These are phyloP conservation scores for Vicia faba DNA, from an alignment of 306 rosid species.

Conservation along the genomic window DNA sequence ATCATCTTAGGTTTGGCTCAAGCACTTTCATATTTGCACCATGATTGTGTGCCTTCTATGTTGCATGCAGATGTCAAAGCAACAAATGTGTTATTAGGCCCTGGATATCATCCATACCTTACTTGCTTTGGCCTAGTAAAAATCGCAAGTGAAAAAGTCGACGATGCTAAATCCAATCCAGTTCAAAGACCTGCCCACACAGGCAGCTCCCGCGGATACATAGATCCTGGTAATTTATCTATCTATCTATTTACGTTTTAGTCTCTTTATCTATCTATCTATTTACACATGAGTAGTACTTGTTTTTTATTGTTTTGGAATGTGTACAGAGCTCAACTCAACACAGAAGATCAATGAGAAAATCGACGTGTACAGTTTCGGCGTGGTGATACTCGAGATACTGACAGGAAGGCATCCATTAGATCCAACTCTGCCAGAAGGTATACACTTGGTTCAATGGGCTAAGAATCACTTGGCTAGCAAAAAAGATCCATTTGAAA, in stretches of 20 bases:
- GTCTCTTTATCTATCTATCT: background rate
- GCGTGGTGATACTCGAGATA: constrained; percentile 78
- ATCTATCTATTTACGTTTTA: background rate
- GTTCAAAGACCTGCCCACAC: constrained; percentile 60
- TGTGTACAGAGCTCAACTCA: constrained; percentile 65
- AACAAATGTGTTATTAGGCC: constrained; percentile 76
- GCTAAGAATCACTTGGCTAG: constrained; percentile 64
- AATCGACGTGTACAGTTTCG: constrained; percentile 87
- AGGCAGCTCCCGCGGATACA: constrained; percentile 84
- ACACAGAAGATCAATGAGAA: constrained; percentile 65
- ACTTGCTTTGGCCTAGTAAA: constrained; percentile 73
- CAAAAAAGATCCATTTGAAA: constrained; percentile 52
- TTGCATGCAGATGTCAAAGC: constrained; percentile 91
- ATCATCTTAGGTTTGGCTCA: constrained; percentile 68
- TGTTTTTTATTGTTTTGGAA: constrained; percentile 27
- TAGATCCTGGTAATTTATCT: constrained; percentile 76
- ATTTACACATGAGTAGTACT: background rate
- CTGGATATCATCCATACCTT: constrained; percentile 65
- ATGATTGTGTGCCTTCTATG: constrained; percentile 83
- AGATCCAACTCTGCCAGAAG: constrained; percentile 81
- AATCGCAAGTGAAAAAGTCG: constrained; percentile 42
- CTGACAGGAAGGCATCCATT: constrained; percentile 90
- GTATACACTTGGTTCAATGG: constrained; percentile 76
- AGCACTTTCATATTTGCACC: constrained; percentile 81
- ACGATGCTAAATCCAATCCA: constrained; percentile 37